These are phyloP conservation scores for Phoenix roebelenii DNA, from an alignment of 176 grass and related monocot species.

Conservation along the genomic window DNA sequence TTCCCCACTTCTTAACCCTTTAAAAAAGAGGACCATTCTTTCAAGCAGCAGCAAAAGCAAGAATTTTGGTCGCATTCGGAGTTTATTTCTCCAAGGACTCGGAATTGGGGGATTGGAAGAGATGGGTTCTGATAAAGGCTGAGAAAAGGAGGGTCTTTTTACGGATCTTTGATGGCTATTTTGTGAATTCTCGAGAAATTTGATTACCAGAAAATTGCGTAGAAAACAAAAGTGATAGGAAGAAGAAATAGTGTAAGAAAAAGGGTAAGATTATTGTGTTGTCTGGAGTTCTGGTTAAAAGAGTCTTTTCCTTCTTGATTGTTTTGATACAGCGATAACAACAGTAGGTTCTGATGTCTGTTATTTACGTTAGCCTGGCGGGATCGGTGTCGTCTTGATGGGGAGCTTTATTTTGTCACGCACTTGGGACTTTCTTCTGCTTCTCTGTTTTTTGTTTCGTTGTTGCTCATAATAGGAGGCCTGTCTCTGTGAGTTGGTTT, in stretches of 20 bases:
- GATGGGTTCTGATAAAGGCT: no score
- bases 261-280: neutral
- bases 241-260: neutral
- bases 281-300: constrained; percentile 12
- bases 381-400: neutral
- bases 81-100: no score
- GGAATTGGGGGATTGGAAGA: no score
- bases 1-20: constrained; percentile 2
- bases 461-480: neutral
- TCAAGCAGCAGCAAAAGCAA: neutral
- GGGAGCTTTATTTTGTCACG: neutral
- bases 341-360: constrained; percentile 7
- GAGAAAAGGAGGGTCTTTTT: no score
- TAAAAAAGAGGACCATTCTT: neutral
- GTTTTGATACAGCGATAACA: constrained; percentile 4
- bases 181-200: no score
- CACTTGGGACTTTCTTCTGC: neutral
- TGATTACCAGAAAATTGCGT: no score
- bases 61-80: neutral
- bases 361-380: constrained; percentile 4
- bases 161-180: no score
- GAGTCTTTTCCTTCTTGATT: constrained; percentile 5
- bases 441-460: neutral
- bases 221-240: neutral
- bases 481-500: neutral